Percentiles rank a stretch among this genome's conserved stretches.
Conservation (phyloP, 768 basidiomycete genomes). For the Grammothele lineata region DNA sequence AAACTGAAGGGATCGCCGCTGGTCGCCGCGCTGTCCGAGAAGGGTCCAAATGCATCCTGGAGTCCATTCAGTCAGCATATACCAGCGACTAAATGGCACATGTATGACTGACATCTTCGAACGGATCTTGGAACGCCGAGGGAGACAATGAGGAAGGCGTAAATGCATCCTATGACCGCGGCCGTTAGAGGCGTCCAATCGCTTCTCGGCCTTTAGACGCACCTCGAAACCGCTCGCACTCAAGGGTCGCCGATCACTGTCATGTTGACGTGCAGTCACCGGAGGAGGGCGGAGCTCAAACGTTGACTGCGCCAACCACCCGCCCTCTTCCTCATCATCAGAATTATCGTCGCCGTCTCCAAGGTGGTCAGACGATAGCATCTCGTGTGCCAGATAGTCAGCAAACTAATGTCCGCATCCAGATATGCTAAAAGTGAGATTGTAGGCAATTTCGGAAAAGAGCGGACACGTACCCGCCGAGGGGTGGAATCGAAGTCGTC, state of each 20-base stretch:
- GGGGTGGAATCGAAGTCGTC: slow-evolving; percentile 41
- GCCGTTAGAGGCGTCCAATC: no score
- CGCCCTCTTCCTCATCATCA: slow-evolving; percentile 69
- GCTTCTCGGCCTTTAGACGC: no score
- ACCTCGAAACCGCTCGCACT: slow-evolving; percentile 29
- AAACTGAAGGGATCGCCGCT: slow-evolving; percentile 53
- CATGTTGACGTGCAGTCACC: slow-evolving; percentile 21
- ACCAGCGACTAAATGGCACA: no score
- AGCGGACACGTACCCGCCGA: slow-evolving; percentile 36
- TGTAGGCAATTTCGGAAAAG: no score
- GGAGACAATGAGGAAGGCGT: slow-evolving; percentile 14
- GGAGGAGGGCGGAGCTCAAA: slow-evolving; percentile 40
- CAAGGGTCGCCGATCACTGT: slow-evolving; percentile 27
- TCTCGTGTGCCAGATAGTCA: slow-evolving; percentile 71
- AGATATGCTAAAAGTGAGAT: not conserved
- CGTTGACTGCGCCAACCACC: slow-evolving; percentile 78
- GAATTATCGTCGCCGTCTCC: slow-evolving; percentile 47
- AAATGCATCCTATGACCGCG: slow-evolving; percentile 31
- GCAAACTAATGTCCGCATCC: slow-evolving; percentile 55
- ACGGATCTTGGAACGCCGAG: slow-evolving; percentile 25
- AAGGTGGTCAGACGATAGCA: slow-evolving; percentile 57
- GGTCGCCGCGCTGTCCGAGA: slow-evolving; percentile 59
- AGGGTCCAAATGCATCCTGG: slow-evolving; percentile 51
- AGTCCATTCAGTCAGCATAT: no score
- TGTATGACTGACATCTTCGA: slow-evolving; percentile 49